phyloP scores from a whole-genome alignment of 257 asterid genomes.

The Solanum chilense region DNA sequence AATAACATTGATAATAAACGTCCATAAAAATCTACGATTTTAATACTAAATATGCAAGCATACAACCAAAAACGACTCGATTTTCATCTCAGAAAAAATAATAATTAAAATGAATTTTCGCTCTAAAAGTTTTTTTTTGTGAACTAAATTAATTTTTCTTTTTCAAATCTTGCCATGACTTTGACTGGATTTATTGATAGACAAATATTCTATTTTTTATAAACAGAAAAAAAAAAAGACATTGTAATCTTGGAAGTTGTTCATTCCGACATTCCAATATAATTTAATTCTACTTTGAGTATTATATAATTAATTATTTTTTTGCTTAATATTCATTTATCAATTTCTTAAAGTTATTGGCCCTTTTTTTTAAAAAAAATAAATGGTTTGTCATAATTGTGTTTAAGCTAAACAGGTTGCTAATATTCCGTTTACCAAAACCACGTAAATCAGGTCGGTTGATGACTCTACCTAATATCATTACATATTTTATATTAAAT shows the following conservation, averaged over 20 bases:
- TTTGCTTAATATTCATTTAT: neutral
- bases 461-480: neutral
- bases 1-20: neutral
- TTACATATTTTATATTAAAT: neutral
- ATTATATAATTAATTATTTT: neutral
- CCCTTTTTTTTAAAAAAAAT: too few species aligned
- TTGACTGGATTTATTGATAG: neutral
- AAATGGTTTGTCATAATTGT: neutral
- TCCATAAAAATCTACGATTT: neutral
- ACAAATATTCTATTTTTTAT: neutral
- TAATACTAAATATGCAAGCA: neutral
- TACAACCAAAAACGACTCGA: neutral
- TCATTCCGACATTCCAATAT: neutral
- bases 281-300: neutral
- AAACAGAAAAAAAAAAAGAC: neutral
- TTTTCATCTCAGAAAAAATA: neutral
- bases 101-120: neutral
- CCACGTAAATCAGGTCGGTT: neutral
- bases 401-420: neutral
- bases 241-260: neutral
- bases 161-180: neutral
- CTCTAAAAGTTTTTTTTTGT: neutral
- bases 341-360: neutral
- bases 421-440: neutral
- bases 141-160: neutral